Conservation (phyloP, 148 eudicot species). For the Polygonum aviculare region DNA sequence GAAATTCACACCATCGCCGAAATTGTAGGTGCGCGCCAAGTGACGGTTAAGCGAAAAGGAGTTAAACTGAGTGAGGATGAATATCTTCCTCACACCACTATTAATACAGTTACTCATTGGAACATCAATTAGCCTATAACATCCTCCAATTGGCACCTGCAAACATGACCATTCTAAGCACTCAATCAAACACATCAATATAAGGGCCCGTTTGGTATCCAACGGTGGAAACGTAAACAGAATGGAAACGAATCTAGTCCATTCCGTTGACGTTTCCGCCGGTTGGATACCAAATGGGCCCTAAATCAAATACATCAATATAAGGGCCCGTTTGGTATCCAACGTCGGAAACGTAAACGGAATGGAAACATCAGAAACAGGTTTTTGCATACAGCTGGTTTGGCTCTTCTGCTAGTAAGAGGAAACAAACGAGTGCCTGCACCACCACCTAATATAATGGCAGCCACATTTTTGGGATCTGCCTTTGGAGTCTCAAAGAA, state of each 20-base stretch:
- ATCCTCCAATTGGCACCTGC: conserved; percentile 95
- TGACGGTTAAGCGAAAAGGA: conserved; percentile 94
- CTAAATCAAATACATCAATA: too few relatives aligned
- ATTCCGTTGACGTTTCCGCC: too few relatives aligned
- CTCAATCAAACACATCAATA: too few relatives aligned
- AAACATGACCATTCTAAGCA: conserved; percentile 5
- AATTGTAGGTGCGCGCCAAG: conserved; percentile 61
- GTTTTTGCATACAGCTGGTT: conserved; percentile 64
- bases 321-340: too few relatives aligned
- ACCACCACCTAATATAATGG: conserved; percentile 84
- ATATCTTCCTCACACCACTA: conserved; percentile 81
- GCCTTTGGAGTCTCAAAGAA: conserved; percentile 26
- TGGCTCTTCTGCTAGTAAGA: conserved; percentile 76
- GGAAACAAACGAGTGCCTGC: conserved; percentile 88
- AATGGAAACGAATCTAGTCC: too few relatives aligned
- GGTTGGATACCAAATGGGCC: too few relatives aligned
- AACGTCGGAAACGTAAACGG: too few relatives aligned
- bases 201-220: too few relatives aligned
- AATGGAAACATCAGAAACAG: too few relatives aligned
- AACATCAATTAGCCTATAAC: conserved; percentile 88
- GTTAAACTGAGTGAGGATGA: conserved; percentile 91
- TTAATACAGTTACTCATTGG: conserved; percentile 99
- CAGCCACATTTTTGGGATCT: conserved; percentile 73
- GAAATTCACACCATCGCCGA: conserved; percentile 82
- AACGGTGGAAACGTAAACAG: too few relatives aligned